These are phyloP conservation scores for Aspergillus sp. DNA, from an alignment of 2,329 filamentous ascomycete species.

Conservation along the genomic window DNA sequence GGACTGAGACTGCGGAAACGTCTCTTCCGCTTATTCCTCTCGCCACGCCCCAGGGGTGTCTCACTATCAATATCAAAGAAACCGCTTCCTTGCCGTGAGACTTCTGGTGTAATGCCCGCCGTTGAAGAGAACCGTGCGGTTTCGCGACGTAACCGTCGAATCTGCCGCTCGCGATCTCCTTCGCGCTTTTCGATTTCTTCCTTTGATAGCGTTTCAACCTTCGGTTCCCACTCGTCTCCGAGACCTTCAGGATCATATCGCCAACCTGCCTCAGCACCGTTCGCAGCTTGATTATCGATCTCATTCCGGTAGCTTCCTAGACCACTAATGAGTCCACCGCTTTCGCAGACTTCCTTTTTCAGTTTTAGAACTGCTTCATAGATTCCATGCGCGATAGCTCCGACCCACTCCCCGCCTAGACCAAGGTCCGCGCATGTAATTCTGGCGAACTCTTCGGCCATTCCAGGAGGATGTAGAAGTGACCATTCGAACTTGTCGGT, in stretches of 20 bases:
- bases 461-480: constrained; percentile 83
- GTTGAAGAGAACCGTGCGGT: constrained; percentile 90
- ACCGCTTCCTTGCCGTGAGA: constrained; percentile 59
- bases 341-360: constrained; percentile 96
- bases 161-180: constrained; percentile 87
- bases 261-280: constrained; percentile 85
- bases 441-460: constrained; percentile 88
- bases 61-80: constrained; percentile 64
- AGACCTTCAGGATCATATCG: constrained; percentile 91
- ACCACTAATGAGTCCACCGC: constrained; percentile 77
- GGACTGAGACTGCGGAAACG: constrained; percentile 88
- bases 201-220: constrained; percentile 78
- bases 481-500: constrained; percentile 99
- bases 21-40: constrained; percentile 92
- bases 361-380: constrained; percentile 90
- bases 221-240: constrained; percentile 80
- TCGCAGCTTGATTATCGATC: constrained; percentile 84
- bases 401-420: constrained; percentile 87
- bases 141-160: constrained; percentile 81
- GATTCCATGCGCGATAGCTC: constrained; percentile 91
- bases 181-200: constrained; percentile 98
- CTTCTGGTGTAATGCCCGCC: constrained; percentile 74
- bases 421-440: constrained; percentile 91
- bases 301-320: constrained; percentile 67
- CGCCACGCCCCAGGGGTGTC: constrained; percentile 86